Evolutionary conservation across 192 early-diverging fungal genomes (phyloP).

Genomic region (Phycomyces blakesleeanus): DNA sequence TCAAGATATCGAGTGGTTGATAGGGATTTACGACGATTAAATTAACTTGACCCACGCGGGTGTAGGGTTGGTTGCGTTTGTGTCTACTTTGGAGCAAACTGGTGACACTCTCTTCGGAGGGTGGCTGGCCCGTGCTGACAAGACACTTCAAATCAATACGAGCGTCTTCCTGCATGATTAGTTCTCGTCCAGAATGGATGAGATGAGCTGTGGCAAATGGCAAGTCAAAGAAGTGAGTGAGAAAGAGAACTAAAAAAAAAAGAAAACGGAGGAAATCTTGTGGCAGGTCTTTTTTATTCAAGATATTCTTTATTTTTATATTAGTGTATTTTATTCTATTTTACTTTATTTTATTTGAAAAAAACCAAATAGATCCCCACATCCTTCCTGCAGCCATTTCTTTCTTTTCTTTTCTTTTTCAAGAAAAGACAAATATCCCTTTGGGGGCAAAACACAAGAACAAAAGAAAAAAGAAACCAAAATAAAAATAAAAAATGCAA

Average conservation of each 20-base stretch:
- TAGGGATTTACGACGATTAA: slow-evolving; percentile 55
- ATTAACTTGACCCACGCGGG: slow-evolving; percentile 45
- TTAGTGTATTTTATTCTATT: not conserved
- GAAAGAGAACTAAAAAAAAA: not conserved
- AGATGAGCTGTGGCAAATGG: not conserved
- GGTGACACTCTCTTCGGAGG: slow-evolving; percentile 49
- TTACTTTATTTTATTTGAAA: slow-evolving; percentile 3
- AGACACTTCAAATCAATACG: slow-evolving; percentile 32
- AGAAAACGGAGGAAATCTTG: too few relatives aligned
- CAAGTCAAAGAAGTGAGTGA: not conserved
- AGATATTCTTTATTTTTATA: not conserved
- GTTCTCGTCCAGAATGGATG: not conserved
- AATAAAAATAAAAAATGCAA: too few relatives aligned
- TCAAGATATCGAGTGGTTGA: slow-evolving; percentile 44
- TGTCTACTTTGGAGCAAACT: slow-evolving; percentile 40
- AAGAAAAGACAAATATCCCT: not conserved
- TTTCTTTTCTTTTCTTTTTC: not conserved
- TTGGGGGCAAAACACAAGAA: not conserved
- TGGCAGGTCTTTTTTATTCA: too few relatives aligned
- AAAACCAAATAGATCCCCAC: slow-evolving; percentile 5
- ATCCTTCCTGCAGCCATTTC: not conserved
- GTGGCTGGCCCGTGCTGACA: slow-evolving; percentile 6
- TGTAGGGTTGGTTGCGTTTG: slow-evolving; percentile 56
- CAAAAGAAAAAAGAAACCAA: not conserved
- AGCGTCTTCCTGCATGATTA: slow-evolving; percentile 32